Evolutionary conservation across 2,329 filamentous ascomycete species (phyloP).

Genomic region (Exophiala bonariae): DNA sequence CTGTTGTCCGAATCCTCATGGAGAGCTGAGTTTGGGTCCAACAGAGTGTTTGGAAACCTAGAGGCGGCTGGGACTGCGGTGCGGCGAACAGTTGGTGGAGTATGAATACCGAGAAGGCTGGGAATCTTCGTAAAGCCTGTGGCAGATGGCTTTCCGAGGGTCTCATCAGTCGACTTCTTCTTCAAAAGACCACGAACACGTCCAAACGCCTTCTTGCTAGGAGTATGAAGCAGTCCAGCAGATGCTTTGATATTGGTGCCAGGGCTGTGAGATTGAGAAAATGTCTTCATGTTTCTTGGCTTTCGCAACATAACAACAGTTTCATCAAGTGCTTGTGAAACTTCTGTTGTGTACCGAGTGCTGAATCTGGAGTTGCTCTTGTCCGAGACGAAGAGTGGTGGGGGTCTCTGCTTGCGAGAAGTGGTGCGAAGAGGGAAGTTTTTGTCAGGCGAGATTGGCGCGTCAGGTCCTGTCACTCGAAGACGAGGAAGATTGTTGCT

Average conservation of each 20-base stretch:
- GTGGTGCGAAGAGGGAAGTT: constrained; percentile 20
- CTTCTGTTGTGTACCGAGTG: constrained; percentile 1
- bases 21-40: neutral
- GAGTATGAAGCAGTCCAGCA: too few species aligned
- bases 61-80: constrained; percentile 9
- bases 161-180: constrained; percentile 28
- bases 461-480: neutral
- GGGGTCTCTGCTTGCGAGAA: constrained; percentile 22
- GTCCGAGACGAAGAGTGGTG: too few species aligned
- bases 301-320: constrained; percentile 7
- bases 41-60: constrained; percentile 8
- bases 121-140: neutral
- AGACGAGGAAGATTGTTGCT: constrained; percentile 3
- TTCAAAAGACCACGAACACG: constrained; percentile 30
- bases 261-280: constrained; percentile 18
- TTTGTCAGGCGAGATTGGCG: neutral
- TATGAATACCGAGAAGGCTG: neutral
- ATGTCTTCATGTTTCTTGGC: constrained; percentile 19
- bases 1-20: neutral
- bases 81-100: constrained; percentile 9
- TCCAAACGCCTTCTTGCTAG: constrained; percentile 29
- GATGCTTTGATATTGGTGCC: too few species aligned
- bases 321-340: constrained; percentile 10
- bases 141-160: neutral
- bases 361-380: neutral